Percentiles rank a stretch among this genome's conserved stretches.
Evolutionary conservation across 2,329 filamentous ascomycete species (phyloP).

Genomic region (Fusarium drepaniforme): DNA sequence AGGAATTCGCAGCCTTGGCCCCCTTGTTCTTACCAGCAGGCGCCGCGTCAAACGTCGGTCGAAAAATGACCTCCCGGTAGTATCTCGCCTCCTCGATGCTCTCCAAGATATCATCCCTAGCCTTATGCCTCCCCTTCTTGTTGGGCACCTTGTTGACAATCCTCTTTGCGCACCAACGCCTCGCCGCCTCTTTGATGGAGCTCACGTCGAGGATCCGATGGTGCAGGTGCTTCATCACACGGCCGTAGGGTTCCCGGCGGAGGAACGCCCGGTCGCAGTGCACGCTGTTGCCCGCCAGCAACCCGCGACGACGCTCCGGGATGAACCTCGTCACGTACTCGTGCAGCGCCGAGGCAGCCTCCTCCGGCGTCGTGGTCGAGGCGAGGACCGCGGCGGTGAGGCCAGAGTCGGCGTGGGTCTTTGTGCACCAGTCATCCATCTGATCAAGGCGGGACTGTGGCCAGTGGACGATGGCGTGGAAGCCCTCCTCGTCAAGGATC

Average conservation of each 20-base stretch:
- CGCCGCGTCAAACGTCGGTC: constrained; percentile 44
- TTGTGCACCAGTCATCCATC: constrained; percentile 92
- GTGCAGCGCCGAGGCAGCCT: constrained; percentile 80
- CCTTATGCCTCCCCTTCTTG: constrained; percentile 85
- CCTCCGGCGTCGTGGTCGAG: constrained; percentile 77
- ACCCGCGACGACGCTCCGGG: constrained; percentile 72
- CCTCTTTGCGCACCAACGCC: constrained; percentile 75
- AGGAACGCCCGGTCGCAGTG: constrained; percentile 91
- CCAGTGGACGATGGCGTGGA: constrained; percentile 84
- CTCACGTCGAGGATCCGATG: constrained; percentile 95
- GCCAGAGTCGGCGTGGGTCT: constrained; percentile 84
- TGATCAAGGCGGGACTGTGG: constrained; percentile 74
- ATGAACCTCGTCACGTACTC: constrained; percentile 81
- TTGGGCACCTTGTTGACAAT: constrained; percentile 70
- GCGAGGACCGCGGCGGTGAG: constrained; percentile 81
- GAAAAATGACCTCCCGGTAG: constrained; percentile 80
- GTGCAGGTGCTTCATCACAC: constrained; percentile 82
- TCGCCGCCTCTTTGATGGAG: constrained; percentile 88
- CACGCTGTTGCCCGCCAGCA: constrained; percentile 93
- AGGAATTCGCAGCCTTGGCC: constrained; percentile 8
- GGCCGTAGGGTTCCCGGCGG: constrained; percentile 77
- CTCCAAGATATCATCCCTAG: constrained; percentile 90
- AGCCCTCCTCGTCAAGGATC: constrained; percentile 81
- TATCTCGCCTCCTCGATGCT: constrained; percentile 93
- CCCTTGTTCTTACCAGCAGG: constrained; percentile 39